Base-by-base conservation (phyloP, 2,329 filamentous ascomycete genomes). In the Colletotrichum sojae region DNA sequence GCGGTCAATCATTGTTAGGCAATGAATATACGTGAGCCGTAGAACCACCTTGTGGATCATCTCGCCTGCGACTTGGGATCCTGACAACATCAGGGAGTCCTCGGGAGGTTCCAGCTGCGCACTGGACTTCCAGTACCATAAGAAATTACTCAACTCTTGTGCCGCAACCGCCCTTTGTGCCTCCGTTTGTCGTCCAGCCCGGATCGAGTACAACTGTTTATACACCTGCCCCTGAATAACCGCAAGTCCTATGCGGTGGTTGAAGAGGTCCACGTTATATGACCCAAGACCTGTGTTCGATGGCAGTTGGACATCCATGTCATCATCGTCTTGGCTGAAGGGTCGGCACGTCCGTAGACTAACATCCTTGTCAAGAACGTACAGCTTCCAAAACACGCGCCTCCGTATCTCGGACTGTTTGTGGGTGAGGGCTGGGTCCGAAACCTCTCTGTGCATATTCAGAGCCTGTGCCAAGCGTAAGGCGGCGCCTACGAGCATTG, bases 221-320 rank as follows among this genome's bases (percentile, higher is more conserved):
- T 75, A 75, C 16, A 75, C 63, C 43, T 74, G 73, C 9, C 73
- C 73, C 49, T 75, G 74, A 15, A 75, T 75, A 13, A 76, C 58
- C 10, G 74, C 73, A 20, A 76, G 68, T 56, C 8, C 31, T 36
- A 36, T 36, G 31, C 31, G 9, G 31, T 10, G 31, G 31, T 36
- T 36, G 31, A 36, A 36, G 31, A 36, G 31, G 31, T 36, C 9
- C 31, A 36, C 31, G 31, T 36, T 10, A 36, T 4, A 10, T 10
- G 31, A 36, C 31, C 4, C 31, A 10, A 36, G 31, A 36, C 31
- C 4, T 36, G 31, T 36, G 15, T 48, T 56, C 55, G 52, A 70
- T 25, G 74, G 74, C 39, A 76, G 40, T 36, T 71, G 71, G 10
- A 72, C 74, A 59, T 76, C 73, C 71, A 76, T 76, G 40, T 76